Base-by-base conservation (phyloP, 2,329 filamentous ascomycete species). In the Penicillium sp. region DNA sequence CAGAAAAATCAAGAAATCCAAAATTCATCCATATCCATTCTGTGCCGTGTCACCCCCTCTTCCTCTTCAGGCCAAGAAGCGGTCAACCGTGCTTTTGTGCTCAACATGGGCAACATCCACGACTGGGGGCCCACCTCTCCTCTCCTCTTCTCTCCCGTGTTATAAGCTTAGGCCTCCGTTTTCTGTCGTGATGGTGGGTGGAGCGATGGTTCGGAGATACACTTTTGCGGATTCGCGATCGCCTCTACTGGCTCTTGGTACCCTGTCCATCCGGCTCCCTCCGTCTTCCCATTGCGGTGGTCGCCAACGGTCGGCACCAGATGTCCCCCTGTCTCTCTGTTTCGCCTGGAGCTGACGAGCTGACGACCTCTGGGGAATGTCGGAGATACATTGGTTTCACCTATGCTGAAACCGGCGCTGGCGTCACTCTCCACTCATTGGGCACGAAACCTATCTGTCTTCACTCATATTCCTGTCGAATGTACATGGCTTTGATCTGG, bases 251-350 rank as follows among this genome's bases (percentile, higher is more conserved):
- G 34, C 7, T 9, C 26, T 42, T 27, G 37, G 37, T 46, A 46
- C 44, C 33, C 41, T 56, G 59, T 48, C 48, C 33, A 57, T 62
- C 59, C 59, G 56, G 56, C 59, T 50, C 56, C 21, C 48, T 53
- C 52, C 58, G 58, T 55, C 36, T 24, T n/a, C 47, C 39, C 32
- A 40, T 36, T 17, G 34, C n/a, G 20, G 42, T 51, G 42, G 32
- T n/a, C 41, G n/a, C 32, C 26, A 52, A 52, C 49, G 39, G 49
- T 52, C 44, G 47, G n/a, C 36, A 40, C 13, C 36, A 23, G 21
- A 9, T 37, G 36, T 40, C 36, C 7, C 39, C 30, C 26, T 27
- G 26, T 10, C 8, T 29, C 12, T 21, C 27, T 24, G 33, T 24
- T 20, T 26, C 17, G 33, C 30, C 36, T 41, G 34, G 12, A 23